Conservation (phyloP, 1,284 basidiomycete genomes). For the Xerocomus nothofagi region DNA sequence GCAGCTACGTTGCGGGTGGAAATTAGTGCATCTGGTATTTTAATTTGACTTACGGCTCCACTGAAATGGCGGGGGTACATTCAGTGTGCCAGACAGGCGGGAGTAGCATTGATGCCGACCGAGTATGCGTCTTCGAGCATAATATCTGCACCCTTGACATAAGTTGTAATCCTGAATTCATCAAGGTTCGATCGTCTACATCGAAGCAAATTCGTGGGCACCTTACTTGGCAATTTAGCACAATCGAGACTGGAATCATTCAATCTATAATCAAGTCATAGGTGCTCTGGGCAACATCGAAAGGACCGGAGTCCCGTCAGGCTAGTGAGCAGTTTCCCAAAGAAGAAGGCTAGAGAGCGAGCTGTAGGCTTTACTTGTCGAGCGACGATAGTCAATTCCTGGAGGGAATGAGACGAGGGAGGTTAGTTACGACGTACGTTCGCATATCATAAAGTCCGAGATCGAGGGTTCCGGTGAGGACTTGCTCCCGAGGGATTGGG, state of each 20-base stretch:
- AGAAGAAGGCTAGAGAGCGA: constrained; percentile 64
- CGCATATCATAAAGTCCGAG: constrained; percentile 34
- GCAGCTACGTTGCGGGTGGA: constrained; percentile 20
- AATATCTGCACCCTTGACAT: constrained; percentile 61
- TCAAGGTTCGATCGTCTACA: neutral
- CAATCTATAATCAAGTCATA: constrained; percentile 61
- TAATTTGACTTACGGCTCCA: constrained; percentile 21
- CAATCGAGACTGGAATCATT: constrained; percentile 74
- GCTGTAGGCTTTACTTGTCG: constrained; percentile 64
- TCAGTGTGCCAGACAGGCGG: constrained; percentile 31
- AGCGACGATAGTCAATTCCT: constrained; percentile 53
- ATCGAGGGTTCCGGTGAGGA: constrained; percentile 19
- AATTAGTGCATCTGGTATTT: neutral
- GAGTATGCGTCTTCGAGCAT: constrained; percentile 37
- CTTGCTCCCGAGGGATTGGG: constrained; percentile 32
- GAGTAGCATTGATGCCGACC: constrained; percentile 32
- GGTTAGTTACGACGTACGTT: constrained; percentile 40
- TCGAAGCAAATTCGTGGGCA: neutral
- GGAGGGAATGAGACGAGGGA: neutral
- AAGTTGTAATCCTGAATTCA: constrained; percentile 54
- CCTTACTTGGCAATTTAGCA: constrained; percentile 62
- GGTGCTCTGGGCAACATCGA: constrained; percentile 52
- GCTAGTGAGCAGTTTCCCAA: constrained; percentile 78
- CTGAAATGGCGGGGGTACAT: constrained; percentile 27
- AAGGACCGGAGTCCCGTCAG: constrained; percentile 67